Evolutionary conservation across 164 flowering plant genomes (phyloP), one percentile per base, ranked within the genome.

Genomic region (Hamamelis virginiana): DNA sequence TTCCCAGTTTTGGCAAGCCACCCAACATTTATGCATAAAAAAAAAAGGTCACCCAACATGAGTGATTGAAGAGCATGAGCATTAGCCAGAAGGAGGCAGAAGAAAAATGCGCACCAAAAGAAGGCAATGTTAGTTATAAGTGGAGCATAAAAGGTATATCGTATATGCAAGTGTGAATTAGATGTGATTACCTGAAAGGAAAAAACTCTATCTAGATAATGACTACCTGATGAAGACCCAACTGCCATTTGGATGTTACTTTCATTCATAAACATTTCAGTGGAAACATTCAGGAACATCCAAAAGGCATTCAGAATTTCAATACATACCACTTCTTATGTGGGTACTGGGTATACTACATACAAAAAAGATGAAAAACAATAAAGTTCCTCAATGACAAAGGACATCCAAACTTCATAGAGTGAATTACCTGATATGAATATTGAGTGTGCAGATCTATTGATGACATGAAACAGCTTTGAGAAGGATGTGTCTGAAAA

Each of bases 401-500:
- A 51, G 41, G 38, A 15, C 2, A 26, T 27, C 28, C 47, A 47
- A 25, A 45, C 19, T 38, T 58, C 1, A 57, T 41, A 55, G 22
- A 57, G 5, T 44, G 11, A 43, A n/a, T 47, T 85, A 91, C 97
- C 97, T 91, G 94, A 74, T 89, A 91, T 11, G 94, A 80, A 78
- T 81, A 89, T 44, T 91, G 97, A 43, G 97, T 89, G 69, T 91
- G 97, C 80, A 91, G 73, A 77, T 91, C 97, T 5, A 91, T 66
- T 9, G 97, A 89, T 68, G 97, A 91, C 94, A 91, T 82, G 76
- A 91, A 91, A 72, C 93, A 91, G 45, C 81, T 79, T 67, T 91
- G 97, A 57, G 97, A 88, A 66, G 97, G 97, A 79, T 88, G 97
- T n/a, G 97, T 91, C 97, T 91, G 91, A 71, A 77, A 72, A 72